Conservation (phyloP, 495 filamentous ascomycete genomes). For the Astrocystis sublimbata region DNA sequence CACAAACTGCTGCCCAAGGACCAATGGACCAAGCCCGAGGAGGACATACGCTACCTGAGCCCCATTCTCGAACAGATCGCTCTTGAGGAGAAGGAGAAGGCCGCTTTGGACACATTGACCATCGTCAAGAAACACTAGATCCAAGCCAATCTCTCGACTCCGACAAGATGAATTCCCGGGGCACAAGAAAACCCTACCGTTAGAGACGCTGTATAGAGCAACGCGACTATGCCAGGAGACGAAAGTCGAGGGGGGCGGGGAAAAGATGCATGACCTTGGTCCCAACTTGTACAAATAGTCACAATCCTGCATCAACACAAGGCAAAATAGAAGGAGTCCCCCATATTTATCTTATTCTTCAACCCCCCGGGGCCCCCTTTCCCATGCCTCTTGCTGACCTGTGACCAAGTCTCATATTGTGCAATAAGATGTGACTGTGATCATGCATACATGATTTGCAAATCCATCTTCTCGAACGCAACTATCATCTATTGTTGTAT, state of each 20-base stretch:
- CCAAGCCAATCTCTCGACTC: neutral
- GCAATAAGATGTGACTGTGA: neutral
- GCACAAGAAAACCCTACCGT: neutral
- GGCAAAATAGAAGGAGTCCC: slow-evolving; percentile 22
- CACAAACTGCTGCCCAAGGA: slow-evolving; percentile 82
- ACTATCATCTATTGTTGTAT: no score
- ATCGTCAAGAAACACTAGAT: slow-evolving; percentile 58
- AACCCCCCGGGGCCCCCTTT: no score
- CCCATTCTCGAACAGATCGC: slow-evolving; percentile 82
- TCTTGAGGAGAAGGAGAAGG: slow-evolving; percentile 77
- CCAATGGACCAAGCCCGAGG: slow-evolving; percentile 67
- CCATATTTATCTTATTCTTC: no score
- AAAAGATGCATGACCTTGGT: neutral
- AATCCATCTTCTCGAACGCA: neutral
- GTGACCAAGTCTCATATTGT: neutral
- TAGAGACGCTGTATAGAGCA: neutral
- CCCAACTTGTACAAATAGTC: slow-evolving; percentile 26
- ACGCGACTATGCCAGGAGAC: neutral
- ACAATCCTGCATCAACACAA: slow-evolving; percentile 19
- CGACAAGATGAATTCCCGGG: neutral
- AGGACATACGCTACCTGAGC: slow-evolving; percentile 75
- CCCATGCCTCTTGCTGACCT: slow-evolving; percentile 3
- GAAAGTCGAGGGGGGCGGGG: neutral
- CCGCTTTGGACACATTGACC: slow-evolving; percentile 78
- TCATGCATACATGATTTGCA: neutral